Base-by-base conservation (phyloP, 2,329 filamentous ascomycete genomes). In the Didymella lethalis region DNA sequence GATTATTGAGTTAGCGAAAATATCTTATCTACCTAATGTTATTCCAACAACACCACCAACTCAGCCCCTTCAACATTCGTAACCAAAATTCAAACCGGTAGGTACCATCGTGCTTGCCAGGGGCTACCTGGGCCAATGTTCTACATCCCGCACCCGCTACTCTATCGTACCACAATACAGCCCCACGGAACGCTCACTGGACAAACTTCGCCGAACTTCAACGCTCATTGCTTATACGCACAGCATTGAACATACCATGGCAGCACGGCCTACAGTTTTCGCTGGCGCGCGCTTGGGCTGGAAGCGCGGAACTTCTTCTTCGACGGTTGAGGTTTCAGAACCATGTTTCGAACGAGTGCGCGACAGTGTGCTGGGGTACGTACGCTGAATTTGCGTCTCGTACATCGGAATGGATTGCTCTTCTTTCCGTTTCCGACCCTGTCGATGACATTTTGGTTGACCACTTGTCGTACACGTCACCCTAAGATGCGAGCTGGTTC, bases 21-120 rank as follows among this genome's bases (percentile, higher is more conserved):
- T 29, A 59, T 51, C 16, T 47, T 43, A 50, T 50, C 56, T 59
- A 59, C 56, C 2, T 59, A 59, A 59, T 59, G 46, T 40, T 51
- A 59, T 54, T 50, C 32, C 47, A 45, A 34, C 40, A 18, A 32
- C 29, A 40, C 6, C 23, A 31, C n/a, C 12, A 20, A 8, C 0
- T 6, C 16, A 14, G 14, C 3, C 7, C 29, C 23, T 31, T 16
- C n/a, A 8, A 18, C 5, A 4, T 16, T 23, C 10, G 16, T 16
- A 29, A 14, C 5, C 31, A 12, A 32, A 14, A 14, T n/a, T 36
- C 5, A 25, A 5, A 8, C 14, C 29, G n/a, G 20, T 1, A 3
- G 12, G 2, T 7, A 25, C 6, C 8, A 5, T 6, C 31, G 2
- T 2, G 8, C 4, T 11, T 26, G 25, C 55, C 3, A 12, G 40